Evolutionary conservation across 2,329 filamentous ascomycete genomes (phyloP), one percentile per base, ranked within the genome.

Genomic region (Atkinsonella texensis): DNA sequence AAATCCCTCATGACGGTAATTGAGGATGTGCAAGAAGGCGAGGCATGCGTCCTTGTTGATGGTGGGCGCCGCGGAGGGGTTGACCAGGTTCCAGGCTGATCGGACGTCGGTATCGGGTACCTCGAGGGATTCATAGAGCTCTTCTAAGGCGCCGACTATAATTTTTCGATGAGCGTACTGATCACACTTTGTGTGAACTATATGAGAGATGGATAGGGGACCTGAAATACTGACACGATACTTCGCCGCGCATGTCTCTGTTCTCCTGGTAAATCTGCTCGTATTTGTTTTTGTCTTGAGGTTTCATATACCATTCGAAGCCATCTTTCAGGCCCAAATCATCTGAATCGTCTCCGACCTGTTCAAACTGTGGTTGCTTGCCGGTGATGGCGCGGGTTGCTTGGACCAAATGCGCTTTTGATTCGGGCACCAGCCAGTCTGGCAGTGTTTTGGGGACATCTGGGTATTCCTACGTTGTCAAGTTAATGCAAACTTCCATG

Each of bases 221-320:
- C 28, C 7, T 28, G 28, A 11, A 41, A 44, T 39, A 71, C 84
- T 62, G 65, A 89, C 85, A 90, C 53, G 83, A 75, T 60, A 90
- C 78, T 63, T 95, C 88, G 57, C 93, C 93, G 49, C 90, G 84
- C 66, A 84, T 81, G 68, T 95, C 87, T 55, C 89, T 81, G 71
- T 89, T 94, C 62, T 94, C 89, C 57, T 85, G 86, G 71, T 97
- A 98, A 69, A 98, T 98, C 61, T 91, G 88, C 69, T 96, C 89
- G 72, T 98, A 98, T 70, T 96, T 97, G 57, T 81, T 66, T 71
- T 94, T 94, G 71, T 98, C 90, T 32, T 75, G 70, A 0, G 93
- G 93, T 54, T 83, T 89, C 89, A 98, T 98, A 73, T 98, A 98
- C 93, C 93, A 98, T 68, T 98, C 93, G 68, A 98, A 98, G 12